Evolutionary conservation across 495 filamentous ascomycete genomes (phyloP), one percentile per base, ranked within the genome.

Genomic region (Penicillium flavigenum): DNA sequence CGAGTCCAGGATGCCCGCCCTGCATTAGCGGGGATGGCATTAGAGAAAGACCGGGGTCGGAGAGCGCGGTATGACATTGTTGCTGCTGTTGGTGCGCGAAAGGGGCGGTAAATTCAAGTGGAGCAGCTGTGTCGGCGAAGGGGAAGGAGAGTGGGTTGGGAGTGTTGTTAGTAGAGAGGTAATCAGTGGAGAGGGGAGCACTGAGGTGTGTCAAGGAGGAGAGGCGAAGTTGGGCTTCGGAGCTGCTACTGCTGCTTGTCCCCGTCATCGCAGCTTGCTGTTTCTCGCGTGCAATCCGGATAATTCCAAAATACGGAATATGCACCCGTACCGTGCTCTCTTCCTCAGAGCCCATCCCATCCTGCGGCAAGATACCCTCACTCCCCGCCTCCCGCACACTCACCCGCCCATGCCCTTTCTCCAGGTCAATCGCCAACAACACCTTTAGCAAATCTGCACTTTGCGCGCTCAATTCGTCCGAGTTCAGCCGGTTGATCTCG

Each of bases 391-490:
- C 27, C 27, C 27, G 27, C 6, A 29, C 27, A 29, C 27, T 29
- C 0, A 29, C 27, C 27, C 27, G 27, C 27, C 27, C 27, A 9
- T 29, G 27, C 27, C 27, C 27, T 29, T 29, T 29, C 27, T 29
- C 27, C 27, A 29, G 27, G 7, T 76, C 72, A 44, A 75, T 72
- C 5, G 44, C 61, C 3, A 78, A 60, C 24, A 78, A 58, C 5
- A 49, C 65, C 6, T 66, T 63, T 3, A 76, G 47, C 34, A 75
- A 56, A 7, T 72, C 51, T 22, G 62, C 69, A 41, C 70, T 72
- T 48, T 74, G 58, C 8, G 60, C 61, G 20, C 55, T 70, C 14
- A 77, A 43, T 8, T 49, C 54, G 52, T 80, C 79, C 5, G 31
- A 41, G 44, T 73, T 75, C 5, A 67, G 16, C 6, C 43, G 45